A percentile compares a stretch with the other conserved stretches of the same genome.
phyloP scores from a whole-genome alignment of 176 grass and related monocot species.

The Hsuehochloa calcarea region DNA sequence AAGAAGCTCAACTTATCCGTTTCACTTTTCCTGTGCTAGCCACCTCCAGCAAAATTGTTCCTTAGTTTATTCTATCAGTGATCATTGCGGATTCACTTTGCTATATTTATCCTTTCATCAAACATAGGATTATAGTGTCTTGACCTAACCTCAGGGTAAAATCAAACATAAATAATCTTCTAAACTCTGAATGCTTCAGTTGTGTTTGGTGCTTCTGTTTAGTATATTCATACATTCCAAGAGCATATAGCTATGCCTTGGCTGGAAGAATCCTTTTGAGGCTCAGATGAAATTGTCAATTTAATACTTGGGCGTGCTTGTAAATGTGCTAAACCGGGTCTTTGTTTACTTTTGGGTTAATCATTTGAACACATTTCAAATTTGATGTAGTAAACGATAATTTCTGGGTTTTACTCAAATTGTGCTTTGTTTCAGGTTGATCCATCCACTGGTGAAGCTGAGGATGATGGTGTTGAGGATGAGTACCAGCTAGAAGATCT shows the following conservation, averaged over 20 bases:
- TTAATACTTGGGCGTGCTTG: neutral
- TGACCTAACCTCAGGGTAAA: neutral
- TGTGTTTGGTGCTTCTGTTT: neutral
- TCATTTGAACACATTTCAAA: neutral
- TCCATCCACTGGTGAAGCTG: constrained; percentile 72
- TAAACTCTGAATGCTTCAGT: neutral
- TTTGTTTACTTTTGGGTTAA: neutral
- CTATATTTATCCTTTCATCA: neutral
- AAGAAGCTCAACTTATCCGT: neutral
- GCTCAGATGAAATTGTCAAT: neutral
- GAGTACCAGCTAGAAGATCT: constrained; percentile 97
- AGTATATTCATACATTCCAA: neutral
- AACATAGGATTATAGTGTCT: neutral
- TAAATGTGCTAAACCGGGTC: neutral
- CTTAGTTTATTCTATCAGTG: neutral
- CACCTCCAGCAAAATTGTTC: neutral
- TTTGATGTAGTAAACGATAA: neutral
- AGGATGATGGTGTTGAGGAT: constrained; percentile 96
- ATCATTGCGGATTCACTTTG: neutral
- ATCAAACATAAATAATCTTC: neutral
- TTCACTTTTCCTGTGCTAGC: neutral
- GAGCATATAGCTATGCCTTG: neutral
- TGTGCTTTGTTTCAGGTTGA: constrained; percentile 66
- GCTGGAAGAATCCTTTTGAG: neutral
- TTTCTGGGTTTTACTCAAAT: constrained; percentile 6